Percentiles rank a stretch among this genome's conserved stretches.
phyloP scores from a whole-genome alignment of 345 rosid genomes.

The Pistacia atlantica region DNA sequence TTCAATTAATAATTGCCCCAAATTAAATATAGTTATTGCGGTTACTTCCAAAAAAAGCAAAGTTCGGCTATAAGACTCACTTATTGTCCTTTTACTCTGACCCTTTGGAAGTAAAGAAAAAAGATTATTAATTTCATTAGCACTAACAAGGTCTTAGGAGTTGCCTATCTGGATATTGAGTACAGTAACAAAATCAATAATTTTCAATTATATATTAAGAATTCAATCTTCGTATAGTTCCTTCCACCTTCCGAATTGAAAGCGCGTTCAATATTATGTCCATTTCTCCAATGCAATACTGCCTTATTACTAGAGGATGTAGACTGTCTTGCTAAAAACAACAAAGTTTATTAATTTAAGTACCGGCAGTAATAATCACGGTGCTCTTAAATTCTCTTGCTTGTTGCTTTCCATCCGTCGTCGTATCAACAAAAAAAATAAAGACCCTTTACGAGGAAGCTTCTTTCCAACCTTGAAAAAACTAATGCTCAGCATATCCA shows the following conservation, averaged over 20 bases:
- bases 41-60: too few relatives aligned
- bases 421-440: not conserved
- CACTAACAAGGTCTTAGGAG: not conserved
- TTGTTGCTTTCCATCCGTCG: slow-evolving; percentile 23
- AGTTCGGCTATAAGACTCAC: not conserved
- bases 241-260: not conserved
- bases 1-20: too few relatives aligned
- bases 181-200: not conserved
- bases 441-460: not conserved
- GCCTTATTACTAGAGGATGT: not conserved
- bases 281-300: not conserved
- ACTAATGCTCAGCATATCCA: not conserved
- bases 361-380: not conserved
- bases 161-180: not conserved
- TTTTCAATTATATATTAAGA: too few relatives aligned
- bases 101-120: not conserved
- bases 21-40: too few relatives aligned
- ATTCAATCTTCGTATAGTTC: not conserved
- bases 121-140: not conserved
- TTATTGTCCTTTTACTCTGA: not conserved
- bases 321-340: not conserved
- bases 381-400: slow-evolving; percentile 16
- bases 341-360: not conserved
- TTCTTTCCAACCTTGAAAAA: not conserved
- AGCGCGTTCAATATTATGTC: not conserved